Base-by-base conservation (phyloP, 495 filamentous ascomycete species). In the Penicillium crystallinum region DNA sequence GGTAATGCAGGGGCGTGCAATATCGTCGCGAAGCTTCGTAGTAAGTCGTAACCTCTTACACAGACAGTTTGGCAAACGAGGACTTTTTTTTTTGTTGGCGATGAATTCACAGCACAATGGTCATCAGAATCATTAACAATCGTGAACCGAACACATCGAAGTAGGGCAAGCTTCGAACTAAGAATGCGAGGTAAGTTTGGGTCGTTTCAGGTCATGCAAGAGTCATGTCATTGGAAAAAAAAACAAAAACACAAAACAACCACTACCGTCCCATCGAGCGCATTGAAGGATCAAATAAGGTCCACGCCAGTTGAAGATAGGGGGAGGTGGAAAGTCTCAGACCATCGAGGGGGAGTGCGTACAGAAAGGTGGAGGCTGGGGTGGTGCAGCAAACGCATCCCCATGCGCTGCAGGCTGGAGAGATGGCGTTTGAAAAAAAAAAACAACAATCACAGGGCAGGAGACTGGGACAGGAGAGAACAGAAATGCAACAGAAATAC, bases 51-150 rank as follows among this genome's bases (percentile, higher is more conserved):
- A 54, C 63, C 59, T 72, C 52, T 48, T 30, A 22, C 15, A 18
- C 64, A 62, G 56, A 57, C 48, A 42, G 10, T 27, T 15, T 34
- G 21, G 29, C 27, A 41, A 27, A 50, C 41, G 37, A 37, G 37
- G 27, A 50, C 34, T 15, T 17, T 15, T 8, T 37, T 23, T 11
- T 40, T 34, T 41, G 41, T 49, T 15, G 3, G 49, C 52, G 49
- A 51, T 49, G 65, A 47, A 40, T 55, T 52, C 34, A 61, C 38
- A 67, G 68, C 39, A 43, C 40, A 61, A 69, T 63, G 59, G 64
- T 72, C 74, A 74, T 81, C 67, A 74, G 64, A 60, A 64, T 81
- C 81, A 79, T 83, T 72, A 77, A 79, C 72, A 67, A 73, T 82
- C 80, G 75, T 83, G 69, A 66, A 61, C 59, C 55, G 53, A 63